These are phyloP conservation scores for Solanum hybrid DNA, from an alignment of 305 asterid genomes.

Conservation along the genomic window DNA sequence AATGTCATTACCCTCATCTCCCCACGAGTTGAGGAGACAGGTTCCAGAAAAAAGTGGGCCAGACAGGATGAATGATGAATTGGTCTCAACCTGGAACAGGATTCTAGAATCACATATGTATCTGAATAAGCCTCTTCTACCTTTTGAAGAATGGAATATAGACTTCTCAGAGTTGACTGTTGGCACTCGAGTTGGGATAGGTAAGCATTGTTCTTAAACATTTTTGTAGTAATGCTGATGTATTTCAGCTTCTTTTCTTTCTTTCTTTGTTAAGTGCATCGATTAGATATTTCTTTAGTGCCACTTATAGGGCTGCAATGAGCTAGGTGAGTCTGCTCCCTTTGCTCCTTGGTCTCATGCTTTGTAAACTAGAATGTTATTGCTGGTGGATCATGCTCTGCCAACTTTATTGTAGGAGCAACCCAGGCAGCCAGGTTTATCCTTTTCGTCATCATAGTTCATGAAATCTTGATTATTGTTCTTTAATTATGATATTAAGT, in stretches of 20 bases:
- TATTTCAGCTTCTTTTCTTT: not conserved
- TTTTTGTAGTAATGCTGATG: not conserved
- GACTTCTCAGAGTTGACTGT: slow-evolving; percentile 85
- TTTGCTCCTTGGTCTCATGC: not conserved
- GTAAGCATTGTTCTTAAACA: slow-evolving; percentile 33
- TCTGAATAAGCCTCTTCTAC: slow-evolving; percentile 76
- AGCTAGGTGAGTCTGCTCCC: not conserved
- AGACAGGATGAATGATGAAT: slow-evolving; percentile 46
- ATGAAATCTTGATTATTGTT: not conserved
- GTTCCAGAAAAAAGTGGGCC: slow-evolving; percentile 44
- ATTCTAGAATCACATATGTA: slow-evolving; percentile 68
- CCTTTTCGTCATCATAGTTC: not conserved
- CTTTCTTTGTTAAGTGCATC: not conserved
- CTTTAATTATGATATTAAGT: not conserved
- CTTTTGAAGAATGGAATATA: slow-evolving; percentile 93
- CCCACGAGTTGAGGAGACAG: slow-evolving; percentile 70
- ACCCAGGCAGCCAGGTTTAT: not conserved
- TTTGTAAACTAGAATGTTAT: not conserved
- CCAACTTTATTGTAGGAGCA: not conserved
- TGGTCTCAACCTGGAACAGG: slow-evolving; percentile 83
- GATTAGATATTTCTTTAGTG: not conserved
- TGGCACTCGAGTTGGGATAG: slow-evolving; percentile 95
- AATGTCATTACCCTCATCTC: slow-evolving; percentile 88
- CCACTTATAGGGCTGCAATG: not conserved
- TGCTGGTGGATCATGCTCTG: slow-evolving; percentile 1